These are phyloP conservation scores for Collybia sp. DNA, from an alignment of 768 basidiomycete genomes.

Conservation along the genomic window DNA sequence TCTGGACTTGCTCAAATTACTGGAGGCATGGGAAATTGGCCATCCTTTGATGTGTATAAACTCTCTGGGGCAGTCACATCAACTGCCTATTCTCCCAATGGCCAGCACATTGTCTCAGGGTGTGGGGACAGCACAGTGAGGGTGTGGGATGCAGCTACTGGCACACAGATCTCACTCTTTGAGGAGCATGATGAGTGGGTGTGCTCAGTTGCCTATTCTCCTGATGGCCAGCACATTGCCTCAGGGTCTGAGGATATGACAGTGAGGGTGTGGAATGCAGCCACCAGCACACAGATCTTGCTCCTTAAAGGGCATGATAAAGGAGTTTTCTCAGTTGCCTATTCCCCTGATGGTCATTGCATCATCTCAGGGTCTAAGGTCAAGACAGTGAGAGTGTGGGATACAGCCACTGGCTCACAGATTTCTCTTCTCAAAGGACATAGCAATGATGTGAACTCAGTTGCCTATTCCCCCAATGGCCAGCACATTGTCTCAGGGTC, in stretches of 20 bases:
- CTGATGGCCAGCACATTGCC: constrained; percentile 12
- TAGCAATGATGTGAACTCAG: constrained; percentile 10
- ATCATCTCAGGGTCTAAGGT: neutral
- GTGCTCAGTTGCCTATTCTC: constrained; percentile 12
- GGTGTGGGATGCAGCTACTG: constrained; percentile 1
- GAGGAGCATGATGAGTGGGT: constrained; percentile 11
- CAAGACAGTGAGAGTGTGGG: neutral
- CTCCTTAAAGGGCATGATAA: neutral
- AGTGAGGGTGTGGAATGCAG: constrained; percentile 14
- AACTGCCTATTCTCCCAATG: neutral
- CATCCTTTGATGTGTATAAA: neutral
- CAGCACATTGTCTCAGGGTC: constrained; percentile 2
- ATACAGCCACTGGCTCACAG: neutral
- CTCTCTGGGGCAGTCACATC: constrained; percentile 2
- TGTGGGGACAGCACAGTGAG: neutral
- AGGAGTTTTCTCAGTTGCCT: too few species aligned
- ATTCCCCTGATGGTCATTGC: neutral
- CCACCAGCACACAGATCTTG: constrained; percentile 6
- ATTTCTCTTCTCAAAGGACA: constrained; percentile 13
- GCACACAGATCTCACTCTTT: constrained; percentile 10
- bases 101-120: neutral
- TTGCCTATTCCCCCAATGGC: constrained; percentile 10
- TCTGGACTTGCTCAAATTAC: neutral
- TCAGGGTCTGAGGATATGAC: constrained; percentile 18
- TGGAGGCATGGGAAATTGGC: too few species aligned